Conservation (phyloP, 306 rosid genomes). For the Fragaria iinumae region DNA sequence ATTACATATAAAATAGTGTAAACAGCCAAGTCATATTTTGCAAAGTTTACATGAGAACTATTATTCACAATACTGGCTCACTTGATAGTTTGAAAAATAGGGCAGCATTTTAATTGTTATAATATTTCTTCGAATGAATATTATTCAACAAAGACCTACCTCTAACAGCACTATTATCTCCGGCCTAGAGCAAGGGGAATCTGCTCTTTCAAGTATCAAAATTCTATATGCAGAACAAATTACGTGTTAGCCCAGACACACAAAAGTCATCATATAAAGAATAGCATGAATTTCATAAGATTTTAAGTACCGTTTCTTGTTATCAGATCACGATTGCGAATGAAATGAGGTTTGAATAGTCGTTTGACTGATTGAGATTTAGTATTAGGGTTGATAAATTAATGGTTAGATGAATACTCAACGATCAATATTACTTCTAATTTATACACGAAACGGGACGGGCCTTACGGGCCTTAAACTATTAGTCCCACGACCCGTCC, state of each 20-base stretch:
- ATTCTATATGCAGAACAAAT: constrained; percentile 43
- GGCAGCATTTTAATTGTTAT: no score
- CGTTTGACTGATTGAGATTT: no score
- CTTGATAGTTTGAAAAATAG: not conserved
- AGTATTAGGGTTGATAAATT: no score
- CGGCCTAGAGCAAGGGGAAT: constrained; percentile 41
- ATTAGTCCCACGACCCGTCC: no score
- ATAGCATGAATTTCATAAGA: not conserved
- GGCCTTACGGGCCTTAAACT: no score
- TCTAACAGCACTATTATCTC: constrained; percentile 65
- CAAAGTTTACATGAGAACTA: not conserved
- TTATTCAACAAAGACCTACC: constrained; percentile 40
- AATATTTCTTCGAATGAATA: not conserved
- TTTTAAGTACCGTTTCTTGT: not conserved
- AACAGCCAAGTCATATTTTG: not conserved
- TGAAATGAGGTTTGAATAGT: no score
- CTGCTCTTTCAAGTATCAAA: constrained; percentile 67
- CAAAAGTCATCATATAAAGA: not conserved
- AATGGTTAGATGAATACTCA: no score
- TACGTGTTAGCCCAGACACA: constrained; percentile 25
- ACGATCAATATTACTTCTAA: no score
- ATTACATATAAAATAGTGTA: not conserved
- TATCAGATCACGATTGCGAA: not conserved
- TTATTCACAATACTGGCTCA: not conserved
- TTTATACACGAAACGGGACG: no score